Evolutionary conservation across 2,329 filamentous ascomycete genomes (phyloP), one percentile per base, ranked within the genome.

Genomic region (Botrytis medusae): DNA sequence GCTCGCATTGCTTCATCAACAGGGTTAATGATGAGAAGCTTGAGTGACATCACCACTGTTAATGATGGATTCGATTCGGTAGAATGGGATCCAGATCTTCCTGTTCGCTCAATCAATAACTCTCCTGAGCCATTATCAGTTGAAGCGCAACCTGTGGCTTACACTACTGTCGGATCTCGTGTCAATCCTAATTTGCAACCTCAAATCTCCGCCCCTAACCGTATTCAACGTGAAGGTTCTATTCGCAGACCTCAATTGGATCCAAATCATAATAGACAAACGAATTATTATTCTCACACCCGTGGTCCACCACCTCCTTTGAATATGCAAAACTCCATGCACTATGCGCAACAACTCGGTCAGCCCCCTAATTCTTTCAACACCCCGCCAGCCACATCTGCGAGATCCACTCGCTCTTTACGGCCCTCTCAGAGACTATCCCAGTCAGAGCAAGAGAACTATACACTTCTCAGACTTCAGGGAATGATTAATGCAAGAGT

Each of bases 91-190:
- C 77, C 78, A 12, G 76, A 79, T 72, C 74, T 80, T 42, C 75
- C 78, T 62, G 63, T 74, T 64, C 69, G 71, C 22, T 74, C 74
- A n/a, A 61, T 76, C 34, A 75, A 79, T 29, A 70, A 78, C 14
- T 81, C 80, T 12, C 79, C 80, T 42, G 78, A 81, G 65, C 79
- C 78, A 29, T 69, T 81, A 9, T 63, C 73, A 2, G 70, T 77
- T n/a, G 78, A 77, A 42, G 77, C 77, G n/a, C 77, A 80, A 71
- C 75, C 76, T 6, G 71, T 81, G 4, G 75, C 80, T 10, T 82
- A 81, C 69, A 82, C 80, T 18, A 82, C 81, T 2, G 81, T 82
- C 48, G 81, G 81, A 14, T 82, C 81, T 37, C 71, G 79, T 34
- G 79, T 80, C 34, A 78, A 82, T 69, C 78, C 78, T 2, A 79